phyloP scores from a whole-genome alignment of 2,329 filamentous ascomycete genomes.

The Beauveria bassiana region DNA sequence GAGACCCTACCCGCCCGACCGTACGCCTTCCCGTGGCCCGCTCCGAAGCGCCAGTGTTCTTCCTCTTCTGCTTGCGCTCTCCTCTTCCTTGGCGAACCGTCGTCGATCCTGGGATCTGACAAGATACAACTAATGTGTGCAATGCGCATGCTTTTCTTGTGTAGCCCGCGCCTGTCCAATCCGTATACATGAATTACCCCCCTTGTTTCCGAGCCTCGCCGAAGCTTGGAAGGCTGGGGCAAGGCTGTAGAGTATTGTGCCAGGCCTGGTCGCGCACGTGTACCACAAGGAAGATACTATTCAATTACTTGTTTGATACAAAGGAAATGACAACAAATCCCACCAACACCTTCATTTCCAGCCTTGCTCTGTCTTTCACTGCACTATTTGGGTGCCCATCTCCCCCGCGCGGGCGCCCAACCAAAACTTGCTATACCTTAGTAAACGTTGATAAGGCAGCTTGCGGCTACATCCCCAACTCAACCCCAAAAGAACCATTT shows the following conservation, averaged over 20 bases:
- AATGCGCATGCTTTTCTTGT: background rate
- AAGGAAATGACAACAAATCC: too few relatives aligned
- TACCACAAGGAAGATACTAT: background rate
- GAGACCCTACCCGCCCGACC: background rate
- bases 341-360: too few relatives aligned
- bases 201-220: background rate
- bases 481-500: background rate
- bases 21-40: background rate
- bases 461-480: background rate
- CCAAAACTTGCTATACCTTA: background rate
- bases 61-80: background rate
- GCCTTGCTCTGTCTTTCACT: background rate
- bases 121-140: background rate
- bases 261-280: background rate
- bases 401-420: background rate
- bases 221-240: background rate
- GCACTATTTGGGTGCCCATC: background rate
- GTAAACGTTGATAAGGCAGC: background rate
- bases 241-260: background rate
- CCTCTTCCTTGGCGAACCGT: background rate
- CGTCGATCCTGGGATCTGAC: background rate
- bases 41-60: background rate
- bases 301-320: too few relatives aligned
- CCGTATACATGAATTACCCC: background rate
- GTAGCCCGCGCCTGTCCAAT: background rate